Evolutionary conservation across 2,329 filamentous ascomycete species (phyloP), one percentile per base, ranked within the genome.

Genomic region (Aureobasidium uvarum): DNA sequence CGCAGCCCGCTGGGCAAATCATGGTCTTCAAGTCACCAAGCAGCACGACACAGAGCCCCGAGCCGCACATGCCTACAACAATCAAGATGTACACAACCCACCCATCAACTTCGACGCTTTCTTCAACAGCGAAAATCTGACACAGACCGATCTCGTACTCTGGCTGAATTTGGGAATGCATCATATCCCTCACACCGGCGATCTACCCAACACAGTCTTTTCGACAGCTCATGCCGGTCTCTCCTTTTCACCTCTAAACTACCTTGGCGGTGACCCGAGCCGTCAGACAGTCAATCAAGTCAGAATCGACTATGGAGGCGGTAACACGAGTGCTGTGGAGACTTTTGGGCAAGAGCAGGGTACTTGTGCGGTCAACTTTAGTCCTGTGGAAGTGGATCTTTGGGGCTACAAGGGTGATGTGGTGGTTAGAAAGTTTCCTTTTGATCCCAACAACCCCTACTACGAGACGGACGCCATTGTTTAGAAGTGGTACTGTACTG

Each of bases 151-250:
- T 64, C 66, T 83, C 14, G 82, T 85, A 2, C 62, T 85, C 14
- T 85, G 81, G 78, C 77, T 85, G 66, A 85, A 83, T 66, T 70
- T 83, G 8, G 84, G 84, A 18, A 85, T 83, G 80, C 83, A 86
- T 69, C 84, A 86, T 70, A 73, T 85, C n/a, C 81, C 84, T 11
- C 80, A 83, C 69, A 81, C 82, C 1, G 79, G 78, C 23, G 82
- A 84, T 68, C 71, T 85, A 14, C 83, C 83, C 20, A 84, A 84
- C 69, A 85, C 83, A 0, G 78, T 84, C 60, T 78, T 80, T 71
- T 81, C 79, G 18, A 78, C 78, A 11, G 80, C 80, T 2, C 80
- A 82, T 66, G 76, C 75, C 1, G 77, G 77, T 25, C 71, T 83
- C 50, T 72, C 77, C 41, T 75, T 82, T 68, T 78, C 76, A 72